phyloP scores from a whole-genome alignment of 148 eudicot species.

The Arbutus unedo region DNA sequence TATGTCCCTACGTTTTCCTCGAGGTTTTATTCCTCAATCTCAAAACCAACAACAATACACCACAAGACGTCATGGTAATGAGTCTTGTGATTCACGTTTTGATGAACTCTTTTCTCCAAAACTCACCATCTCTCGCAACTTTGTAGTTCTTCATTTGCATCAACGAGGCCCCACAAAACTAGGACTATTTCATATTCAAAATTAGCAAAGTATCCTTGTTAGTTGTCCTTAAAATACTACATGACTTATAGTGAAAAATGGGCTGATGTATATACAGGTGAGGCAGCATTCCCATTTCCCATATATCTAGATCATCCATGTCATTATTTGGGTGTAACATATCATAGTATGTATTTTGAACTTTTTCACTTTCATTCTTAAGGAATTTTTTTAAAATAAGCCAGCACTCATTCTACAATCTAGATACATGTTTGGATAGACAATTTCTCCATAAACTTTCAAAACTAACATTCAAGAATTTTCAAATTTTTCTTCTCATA shows the following conservation, averaged over 20 bases:
- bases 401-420: neutral
- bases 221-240: neutral
- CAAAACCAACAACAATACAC: neutral
- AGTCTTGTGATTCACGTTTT: neutral
- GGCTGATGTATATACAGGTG: neutral
- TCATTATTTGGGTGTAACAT: neutral
- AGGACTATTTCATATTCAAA: neutral
- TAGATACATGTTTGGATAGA: neutral
- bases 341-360: neutral
- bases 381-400: neutral
- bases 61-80: neutral
- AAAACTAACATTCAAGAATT: neutral
- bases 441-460: neutral
- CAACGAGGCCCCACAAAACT: neutral
- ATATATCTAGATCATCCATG: neutral
- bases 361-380: neutral
- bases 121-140: neutral
- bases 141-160: neutral
- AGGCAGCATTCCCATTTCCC: neutral
- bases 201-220: neutral
- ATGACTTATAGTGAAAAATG: neutral
- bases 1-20: neutral
- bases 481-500: neutral
- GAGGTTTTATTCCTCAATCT: neutral
- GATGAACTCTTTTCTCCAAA: neutral